A percentile compares a stretch with the other conserved stretches of the same genome.
phyloP scores from a whole-genome alignment of 805 yeast species.

The Suhomyces faveliae region DNA sequence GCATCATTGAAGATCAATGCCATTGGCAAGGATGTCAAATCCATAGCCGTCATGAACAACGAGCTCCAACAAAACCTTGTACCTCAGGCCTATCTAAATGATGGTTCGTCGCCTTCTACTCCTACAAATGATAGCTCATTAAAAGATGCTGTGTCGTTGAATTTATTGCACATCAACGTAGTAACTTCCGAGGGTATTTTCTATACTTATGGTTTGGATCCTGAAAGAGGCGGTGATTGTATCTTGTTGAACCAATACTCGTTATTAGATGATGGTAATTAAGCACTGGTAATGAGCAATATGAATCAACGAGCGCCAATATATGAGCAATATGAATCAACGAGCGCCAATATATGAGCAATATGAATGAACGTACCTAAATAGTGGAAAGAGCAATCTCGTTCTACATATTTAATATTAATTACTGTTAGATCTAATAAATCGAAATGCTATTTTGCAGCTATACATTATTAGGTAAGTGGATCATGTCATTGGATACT shows the following conservation, averaged over 20 bases:
- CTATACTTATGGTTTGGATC: constrained; percentile 76
- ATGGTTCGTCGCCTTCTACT: constrained; percentile 12
- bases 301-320: neutral
- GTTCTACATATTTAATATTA: too few relatives aligned
- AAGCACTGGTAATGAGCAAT: neutral
- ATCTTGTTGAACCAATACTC: constrained; percentile 70
- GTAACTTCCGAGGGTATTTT: constrained; percentile 81
- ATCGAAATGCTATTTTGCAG: too few relatives aligned
- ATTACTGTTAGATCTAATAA: too few relatives aligned
- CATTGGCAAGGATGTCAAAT: constrained; percentile 38
- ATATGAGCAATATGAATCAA: neutral
- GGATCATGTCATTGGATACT: too few relatives aligned
- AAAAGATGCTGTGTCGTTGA: constrained; percentile 26
- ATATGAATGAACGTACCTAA: neutral
- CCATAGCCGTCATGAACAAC: constrained; percentile 46
- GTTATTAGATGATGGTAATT: constrained; percentile 31
- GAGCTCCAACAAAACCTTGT: constrained; percentile 31
- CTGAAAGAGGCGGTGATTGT: constrained; percentile 93
- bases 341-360: neutral
- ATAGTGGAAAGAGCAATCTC: too few relatives aligned
- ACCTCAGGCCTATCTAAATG: constrained; percentile 27
- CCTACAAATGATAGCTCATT: constrained; percentile 7
- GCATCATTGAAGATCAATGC: constrained; percentile 72
- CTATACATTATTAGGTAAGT: too few relatives aligned
- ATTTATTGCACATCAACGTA: constrained; percentile 54